Conservation (phyloP, 2,329 filamentous ascomycete genomes). For the Furcasterigmium furcatum region DNA sequence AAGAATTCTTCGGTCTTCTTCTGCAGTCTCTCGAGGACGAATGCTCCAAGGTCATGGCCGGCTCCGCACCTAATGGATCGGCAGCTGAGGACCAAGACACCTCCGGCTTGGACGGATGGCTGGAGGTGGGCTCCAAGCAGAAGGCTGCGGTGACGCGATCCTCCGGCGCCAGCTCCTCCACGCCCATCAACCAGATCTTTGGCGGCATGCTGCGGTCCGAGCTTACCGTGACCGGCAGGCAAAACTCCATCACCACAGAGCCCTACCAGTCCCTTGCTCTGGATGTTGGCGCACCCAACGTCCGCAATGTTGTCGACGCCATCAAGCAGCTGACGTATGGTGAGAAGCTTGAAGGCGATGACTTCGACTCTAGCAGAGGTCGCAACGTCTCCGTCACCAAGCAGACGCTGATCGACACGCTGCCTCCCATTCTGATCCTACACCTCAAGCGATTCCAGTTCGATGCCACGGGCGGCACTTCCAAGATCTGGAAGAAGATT, state of each 20-base stretch:
- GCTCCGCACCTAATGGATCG: slow-evolving; percentile 24
- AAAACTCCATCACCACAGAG: slow-evolving; percentile 88
- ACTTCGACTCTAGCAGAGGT: slow-evolving; percentile 78
- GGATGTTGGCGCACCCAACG: slow-evolving; percentile 83
- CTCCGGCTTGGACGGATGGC: slow-evolving; percentile 66
- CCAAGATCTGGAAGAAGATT: slow-evolving; percentile 98
- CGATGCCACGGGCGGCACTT: slow-evolving; percentile 79
- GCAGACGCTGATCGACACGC: slow-evolving; percentile 88
- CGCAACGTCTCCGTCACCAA: slow-evolving; percentile 75
- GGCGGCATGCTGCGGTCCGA: slow-evolving; percentile 89
- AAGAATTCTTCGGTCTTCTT: slow-evolving; percentile 93
- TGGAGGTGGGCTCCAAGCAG: slow-evolving; percentile 92
- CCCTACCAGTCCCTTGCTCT: slow-evolving; percentile 93
- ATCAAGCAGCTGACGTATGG: slow-evolving; percentile 79
- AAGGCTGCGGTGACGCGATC: slow-evolving; percentile 82
- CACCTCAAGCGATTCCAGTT: slow-evolving; percentile 98
- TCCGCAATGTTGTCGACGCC: slow-evolving; percentile 90
- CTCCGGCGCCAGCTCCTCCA: slow-evolving; percentile 71
- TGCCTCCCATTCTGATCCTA: slow-evolving; percentile 88
- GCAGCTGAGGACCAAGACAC: slow-evolving; percentile 17
- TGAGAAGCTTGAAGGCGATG: slow-evolving; percentile 74
- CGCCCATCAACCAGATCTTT: slow-evolving; percentile 91
- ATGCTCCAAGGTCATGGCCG: slow-evolving; percentile 73
- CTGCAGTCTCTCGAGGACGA: slow-evolving; percentile 93
- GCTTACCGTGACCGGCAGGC: slow-evolving; percentile 79